phyloP scores from a whole-genome alignment of 768 basidiomycete genomes.

The Cystofilobasidium capitatum region DNA sequence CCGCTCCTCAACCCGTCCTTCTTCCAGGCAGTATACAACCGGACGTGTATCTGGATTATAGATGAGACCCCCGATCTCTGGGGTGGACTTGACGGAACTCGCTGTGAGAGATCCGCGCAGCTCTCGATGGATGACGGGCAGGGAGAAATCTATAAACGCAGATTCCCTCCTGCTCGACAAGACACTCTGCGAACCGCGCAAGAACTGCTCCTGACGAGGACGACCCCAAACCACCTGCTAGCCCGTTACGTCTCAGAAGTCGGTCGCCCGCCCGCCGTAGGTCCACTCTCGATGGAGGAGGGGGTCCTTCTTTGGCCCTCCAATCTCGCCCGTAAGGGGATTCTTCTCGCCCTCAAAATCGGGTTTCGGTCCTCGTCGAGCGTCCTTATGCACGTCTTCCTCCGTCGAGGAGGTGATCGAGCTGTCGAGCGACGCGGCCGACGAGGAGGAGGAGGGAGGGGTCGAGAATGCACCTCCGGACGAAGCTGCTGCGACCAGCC shows the following conservation, averaged over 20 bases:
- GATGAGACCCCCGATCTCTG: no score
- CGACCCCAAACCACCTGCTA: no score
- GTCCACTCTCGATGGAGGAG: constrained; percentile 81
- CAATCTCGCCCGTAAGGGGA: constrained; percentile 70
- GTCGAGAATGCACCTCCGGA: constrained; percentile 42
- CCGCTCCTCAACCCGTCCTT: no score
- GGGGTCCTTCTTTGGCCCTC: constrained; percentile 81
- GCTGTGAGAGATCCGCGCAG: no score
- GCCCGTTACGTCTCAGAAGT: constrained; percentile 49
- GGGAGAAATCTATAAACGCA: no score
- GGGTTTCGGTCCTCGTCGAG: constrained; percentile 46
- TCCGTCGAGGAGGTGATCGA: background rate
- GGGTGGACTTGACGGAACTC: no score
- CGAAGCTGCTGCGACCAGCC: constrained; percentile 41
- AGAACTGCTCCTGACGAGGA: no score
- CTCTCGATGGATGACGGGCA: no score
- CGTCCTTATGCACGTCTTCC: constrained; percentile 55
- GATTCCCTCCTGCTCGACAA: no score
- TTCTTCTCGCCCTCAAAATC: constrained; percentile 76
- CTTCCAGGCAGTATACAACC: no score
- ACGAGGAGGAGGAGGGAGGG: constrained; percentile 32
- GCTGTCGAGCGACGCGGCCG: constrained; percentile 12
- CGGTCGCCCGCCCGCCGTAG: constrained; percentile 76
- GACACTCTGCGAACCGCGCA: no score
- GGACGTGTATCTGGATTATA: no score